Percentiles rank a stretch among this genome's conserved stretches.
Conservation (phyloP, 2,329 filamentous ascomycete genomes). For the Atkinsonella texensis region DNA sequence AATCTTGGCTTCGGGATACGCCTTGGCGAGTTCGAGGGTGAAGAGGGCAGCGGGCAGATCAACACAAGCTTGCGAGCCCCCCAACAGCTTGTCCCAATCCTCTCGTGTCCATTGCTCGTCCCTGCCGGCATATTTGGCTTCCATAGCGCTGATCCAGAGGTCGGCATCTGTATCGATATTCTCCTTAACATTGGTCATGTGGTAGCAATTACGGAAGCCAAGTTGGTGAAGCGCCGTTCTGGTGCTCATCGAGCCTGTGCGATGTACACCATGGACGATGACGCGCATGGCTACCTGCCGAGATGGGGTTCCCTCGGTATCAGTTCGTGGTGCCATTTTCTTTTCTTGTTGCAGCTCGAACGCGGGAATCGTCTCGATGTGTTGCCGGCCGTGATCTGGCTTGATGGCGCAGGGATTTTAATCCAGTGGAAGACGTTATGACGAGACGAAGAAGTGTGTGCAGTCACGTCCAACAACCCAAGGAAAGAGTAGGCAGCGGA, state of each 20-base stretch:
- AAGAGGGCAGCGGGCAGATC: conserved; percentile 45
- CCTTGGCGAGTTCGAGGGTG: conserved; percentile 22
- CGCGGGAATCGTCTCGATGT: no score
- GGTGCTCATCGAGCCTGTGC: conserved; percentile 27
- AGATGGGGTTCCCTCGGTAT: conserved; percentile 6
- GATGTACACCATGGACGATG: conserved; percentile 27
- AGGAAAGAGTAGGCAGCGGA: no score
- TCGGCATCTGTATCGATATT: conserved; percentile 13
- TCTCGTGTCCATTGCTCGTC: conserved; percentile 18
- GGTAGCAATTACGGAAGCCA: conserved; percentile 19
- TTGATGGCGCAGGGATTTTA: no score
- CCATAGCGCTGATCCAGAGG: conserved; percentile 20
- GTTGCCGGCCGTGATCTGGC: background rate
- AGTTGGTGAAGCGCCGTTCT: conserved; percentile 11
- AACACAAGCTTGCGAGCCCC: conserved; percentile 36
- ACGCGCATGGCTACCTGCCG: conserved; percentile 27
- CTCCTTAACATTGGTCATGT: conserved; percentile 13
- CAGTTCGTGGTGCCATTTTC: background rate
- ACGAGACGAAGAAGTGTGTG: no score
- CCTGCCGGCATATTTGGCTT: conserved; percentile 20
- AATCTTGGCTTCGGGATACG: conserved; percentile 25
- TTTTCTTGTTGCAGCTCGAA: no score
- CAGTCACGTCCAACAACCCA: no score
- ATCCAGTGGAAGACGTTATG: no score
- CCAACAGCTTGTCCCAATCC: conserved; percentile 35